Conservation (phyloP, 768 basidiomycete species). For the Basidioascus undulatus region DNA sequence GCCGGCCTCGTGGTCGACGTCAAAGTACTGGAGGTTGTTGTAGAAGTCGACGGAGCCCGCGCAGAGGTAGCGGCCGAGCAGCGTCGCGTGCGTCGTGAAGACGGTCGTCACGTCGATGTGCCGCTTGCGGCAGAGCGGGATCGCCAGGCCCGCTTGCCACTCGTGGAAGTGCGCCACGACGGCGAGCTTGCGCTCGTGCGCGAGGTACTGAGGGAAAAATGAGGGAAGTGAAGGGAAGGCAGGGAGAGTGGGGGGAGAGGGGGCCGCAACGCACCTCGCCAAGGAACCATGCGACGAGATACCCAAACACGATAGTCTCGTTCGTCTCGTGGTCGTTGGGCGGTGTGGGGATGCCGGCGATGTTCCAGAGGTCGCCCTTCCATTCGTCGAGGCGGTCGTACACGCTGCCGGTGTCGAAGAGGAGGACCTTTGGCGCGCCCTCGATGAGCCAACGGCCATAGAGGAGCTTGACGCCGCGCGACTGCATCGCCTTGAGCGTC, state of each 20-base stretch:
- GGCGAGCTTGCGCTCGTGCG: constrained; percentile 53
- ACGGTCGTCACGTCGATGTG: constrained; percentile 97
- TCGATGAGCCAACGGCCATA: constrained; percentile 98
- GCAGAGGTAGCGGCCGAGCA: constrained; percentile 93
- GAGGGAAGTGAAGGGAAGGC: constrained; percentile 5
- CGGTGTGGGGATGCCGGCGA: constrained; percentile 91
- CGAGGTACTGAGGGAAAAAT: constrained; percentile 33
- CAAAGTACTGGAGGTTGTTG: constrained; percentile 98
- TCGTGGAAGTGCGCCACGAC: constrained; percentile 98
- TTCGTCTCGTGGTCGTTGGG: constrained; percentile 95
- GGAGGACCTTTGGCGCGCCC: constrained; percentile 75
- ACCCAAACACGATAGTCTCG: constrained; percentile 91
- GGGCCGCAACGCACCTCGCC: constrained; percentile 44
- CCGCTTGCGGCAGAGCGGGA: constrained; percentile 69
- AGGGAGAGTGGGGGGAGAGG: background rate
- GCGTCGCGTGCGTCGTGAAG: constrained; percentile 94
- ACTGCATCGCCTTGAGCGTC: constrained; percentile 57
- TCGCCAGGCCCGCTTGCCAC: constrained; percentile 95
- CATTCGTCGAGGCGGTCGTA: constrained; percentile 83
- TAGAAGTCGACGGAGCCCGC: constrained; percentile 97
- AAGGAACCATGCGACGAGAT: constrained; percentile 98
- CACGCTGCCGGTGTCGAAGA: constrained; percentile 82
- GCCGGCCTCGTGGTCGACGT: constrained; percentile 96
- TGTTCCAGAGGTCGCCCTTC: constrained; percentile 95
- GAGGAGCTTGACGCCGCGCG: constrained; percentile 72